Conservation (phyloP, 176 grass and related monocot species). For the Chrysopogon serrulatus region DNA sequence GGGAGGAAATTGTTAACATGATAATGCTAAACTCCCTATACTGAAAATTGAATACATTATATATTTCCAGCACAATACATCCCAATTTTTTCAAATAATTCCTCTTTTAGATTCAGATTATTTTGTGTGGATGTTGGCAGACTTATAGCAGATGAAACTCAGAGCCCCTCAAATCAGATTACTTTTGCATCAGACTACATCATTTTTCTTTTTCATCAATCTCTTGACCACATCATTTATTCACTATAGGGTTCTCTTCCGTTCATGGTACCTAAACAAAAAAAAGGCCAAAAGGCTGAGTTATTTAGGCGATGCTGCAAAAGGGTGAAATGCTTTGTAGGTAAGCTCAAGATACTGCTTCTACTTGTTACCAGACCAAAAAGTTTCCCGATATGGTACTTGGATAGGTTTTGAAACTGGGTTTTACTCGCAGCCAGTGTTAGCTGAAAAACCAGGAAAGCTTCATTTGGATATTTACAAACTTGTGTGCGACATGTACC, state of each 20-base stretch:
- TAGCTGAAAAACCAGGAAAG: not conserved
- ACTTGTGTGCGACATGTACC: not conserved
- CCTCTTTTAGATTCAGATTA: not conserved
- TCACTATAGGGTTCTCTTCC: slow-evolving; percentile 41
- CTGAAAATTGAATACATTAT: not conserved
- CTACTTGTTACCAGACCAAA: not conserved
- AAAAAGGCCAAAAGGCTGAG: slow-evolving; percentile 26
- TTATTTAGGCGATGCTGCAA: slow-evolving; percentile 48
- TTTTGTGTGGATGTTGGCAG: not conserved
- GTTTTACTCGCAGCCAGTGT: too few species aligned
- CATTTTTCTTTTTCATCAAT: not conserved
- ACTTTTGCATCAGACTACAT: not conserved
- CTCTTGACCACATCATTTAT: not conserved
- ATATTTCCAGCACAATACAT: not conserved
- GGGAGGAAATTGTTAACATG: not conserved
- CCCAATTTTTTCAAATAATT: not conserved
- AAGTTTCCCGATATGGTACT: not conserved
- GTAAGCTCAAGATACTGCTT: slow-evolving; percentile 20
- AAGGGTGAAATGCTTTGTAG: slow-evolving; percentile 61
- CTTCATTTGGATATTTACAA: not conserved
- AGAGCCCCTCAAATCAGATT: not conserved
- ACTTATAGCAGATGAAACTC: not conserved
- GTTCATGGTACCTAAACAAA: slow-evolving; percentile 42
- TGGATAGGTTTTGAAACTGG: not conserved
- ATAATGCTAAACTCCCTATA: not conserved